Conservation (phyloP, 768 basidiomycete genomes). For the Leccinum subtestaceum region DNA sequence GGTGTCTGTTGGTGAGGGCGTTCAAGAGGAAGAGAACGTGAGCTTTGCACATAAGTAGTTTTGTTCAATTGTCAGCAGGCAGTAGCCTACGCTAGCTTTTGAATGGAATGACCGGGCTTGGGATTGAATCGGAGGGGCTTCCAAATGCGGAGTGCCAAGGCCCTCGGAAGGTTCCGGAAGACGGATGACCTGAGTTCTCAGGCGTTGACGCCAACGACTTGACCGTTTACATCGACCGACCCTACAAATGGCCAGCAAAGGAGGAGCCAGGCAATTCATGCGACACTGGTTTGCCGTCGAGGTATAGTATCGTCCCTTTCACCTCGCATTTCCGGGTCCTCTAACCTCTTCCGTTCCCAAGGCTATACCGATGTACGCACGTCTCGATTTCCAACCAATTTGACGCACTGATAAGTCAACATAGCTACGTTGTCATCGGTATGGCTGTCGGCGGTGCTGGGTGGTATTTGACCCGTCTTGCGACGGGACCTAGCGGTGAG, state of each 20-base stretch:
- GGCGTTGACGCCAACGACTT: neutral
- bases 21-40: constrained; percentile 17
- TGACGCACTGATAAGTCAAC: constrained; percentile 12
- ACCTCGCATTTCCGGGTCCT: neutral
- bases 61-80: too few species aligned
- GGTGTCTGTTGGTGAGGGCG: constrained; percentile 36
- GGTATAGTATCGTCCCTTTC: constrained; percentile 24
- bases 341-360: constrained; percentile 17
- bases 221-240: constrained; percentile 1
- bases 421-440: constrained; percentile 50
- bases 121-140: too few species aligned
- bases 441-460: constrained; percentile 52
- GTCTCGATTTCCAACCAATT: constrained; percentile 5
- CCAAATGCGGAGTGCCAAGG: neutral
- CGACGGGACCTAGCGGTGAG: constrained; percentile 52
- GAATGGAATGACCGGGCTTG: too few species aligned
- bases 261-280: constrained; percentile 29
- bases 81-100: too few species aligned
- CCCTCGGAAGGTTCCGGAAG: neutral
- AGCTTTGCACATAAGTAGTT: neutral
- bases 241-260: constrained; percentile 25
- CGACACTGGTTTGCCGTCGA: constrained; percentile 47
- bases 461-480: constrained; percentile 69
- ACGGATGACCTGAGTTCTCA: neutral
- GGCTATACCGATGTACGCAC: constrained; percentile 50